These are phyloP conservation scores for Nicotiana paniculata DNA, from an alignment of 257 asterid species.

Conservation along the genomic window DNA sequence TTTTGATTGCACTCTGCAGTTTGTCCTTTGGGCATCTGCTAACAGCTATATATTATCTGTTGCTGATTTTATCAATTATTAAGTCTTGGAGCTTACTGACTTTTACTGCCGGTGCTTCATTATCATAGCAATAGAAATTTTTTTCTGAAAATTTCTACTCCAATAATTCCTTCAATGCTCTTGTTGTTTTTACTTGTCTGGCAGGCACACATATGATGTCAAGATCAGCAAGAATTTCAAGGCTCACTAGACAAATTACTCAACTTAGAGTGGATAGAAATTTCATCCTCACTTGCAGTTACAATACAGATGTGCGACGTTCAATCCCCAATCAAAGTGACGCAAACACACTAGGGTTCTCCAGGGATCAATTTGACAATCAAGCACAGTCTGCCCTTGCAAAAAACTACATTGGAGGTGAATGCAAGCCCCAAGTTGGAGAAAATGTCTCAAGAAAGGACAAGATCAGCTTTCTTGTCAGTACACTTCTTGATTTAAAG, in stretches of 20 bases:
- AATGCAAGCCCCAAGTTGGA: constrained; percentile 42
- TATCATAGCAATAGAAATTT: background rate
- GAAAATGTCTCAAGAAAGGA: constrained; percentile 65
- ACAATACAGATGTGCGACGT: constrained; percentile 23
- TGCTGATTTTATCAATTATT: background rate
- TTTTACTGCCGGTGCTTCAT: background rate
- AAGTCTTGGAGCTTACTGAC: background rate
- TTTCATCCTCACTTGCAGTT: constrained; percentile 23
- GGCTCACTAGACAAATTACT: constrained; percentile 33
- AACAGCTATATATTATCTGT: background rate
- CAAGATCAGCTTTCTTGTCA: constrained; percentile 50
- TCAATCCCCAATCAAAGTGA: constrained; percentile 18
- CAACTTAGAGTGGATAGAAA: constrained; percentile 23
- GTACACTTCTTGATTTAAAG: constrained; percentile 44
- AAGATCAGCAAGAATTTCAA: constrained; percentile 24
- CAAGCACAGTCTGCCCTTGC: constrained; percentile 14
- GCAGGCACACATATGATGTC: constrained; percentile 25
- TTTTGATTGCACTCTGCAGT: background rate
- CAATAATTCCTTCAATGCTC: background rate
- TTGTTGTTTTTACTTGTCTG: background rate
- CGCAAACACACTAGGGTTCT: constrained; percentile 12
- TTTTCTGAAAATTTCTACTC: background rate
- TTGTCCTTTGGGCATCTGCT: background rate
- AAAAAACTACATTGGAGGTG: constrained; percentile 12
- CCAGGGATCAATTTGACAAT: constrained; percentile 4